A percentile compares a stretch with the other conserved stretches of the same genome.
These are phyloP conservation scores for Ascochyta pisi DNA, from an alignment of 2,329 filamentous ascomycete species.

Conservation along the genomic window DNA sequence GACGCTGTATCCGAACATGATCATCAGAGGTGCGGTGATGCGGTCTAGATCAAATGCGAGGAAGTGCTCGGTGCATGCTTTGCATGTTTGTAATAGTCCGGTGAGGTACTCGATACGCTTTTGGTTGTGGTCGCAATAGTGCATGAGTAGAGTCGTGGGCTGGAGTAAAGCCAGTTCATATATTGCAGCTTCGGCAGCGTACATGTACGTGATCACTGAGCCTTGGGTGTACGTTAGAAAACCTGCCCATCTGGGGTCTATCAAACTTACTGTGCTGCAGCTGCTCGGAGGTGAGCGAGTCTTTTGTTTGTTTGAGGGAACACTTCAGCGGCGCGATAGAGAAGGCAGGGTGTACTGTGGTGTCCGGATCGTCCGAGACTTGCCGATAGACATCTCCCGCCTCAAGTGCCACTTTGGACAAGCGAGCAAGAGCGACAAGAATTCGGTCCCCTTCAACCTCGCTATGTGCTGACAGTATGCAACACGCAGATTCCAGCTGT, in stretches of 20 bases:
- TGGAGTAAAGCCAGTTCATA: conserved; percentile 25
- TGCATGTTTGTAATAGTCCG: conserved; percentile 18
- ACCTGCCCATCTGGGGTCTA: neutral
- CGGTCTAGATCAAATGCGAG: conserved; percentile 14
- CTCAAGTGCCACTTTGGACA: conserved; percentile 33
- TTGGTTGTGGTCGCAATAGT: conserved; percentile 14
- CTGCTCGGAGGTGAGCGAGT: conserved; percentile 10
- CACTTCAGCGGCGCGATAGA: conserved; percentile 22
- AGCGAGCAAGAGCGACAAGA: conserved; percentile 53
- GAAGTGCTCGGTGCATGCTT: conserved; percentile 19
- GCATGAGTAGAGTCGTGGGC: conserved; percentile 3
- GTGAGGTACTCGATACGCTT: conserved; percentile 26
- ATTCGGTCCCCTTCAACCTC: conserved; percentile 59
- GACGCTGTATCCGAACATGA: conserved; percentile 23
- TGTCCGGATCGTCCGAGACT: conserved; percentile 24
- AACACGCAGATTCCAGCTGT: conserved; percentile 65
- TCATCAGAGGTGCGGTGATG: conserved; percentile 16
- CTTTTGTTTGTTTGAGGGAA: conserved; percentile 19
- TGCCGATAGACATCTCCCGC: conserved; percentile 29
- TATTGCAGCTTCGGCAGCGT: conserved; percentile 22
- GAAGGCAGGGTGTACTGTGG: conserved; percentile 15
- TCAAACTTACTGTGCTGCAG: conserved; percentile 22
- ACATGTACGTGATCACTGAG: conserved; percentile 18
- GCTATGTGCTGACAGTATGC: conserved; percentile 31
- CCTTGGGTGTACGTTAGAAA: conserved; percentile 3